Percentiles rank a stretch among this genome's conserved stretches.
Conservation (phyloP, 73 alveolate species). For the Stentor coeruleus region DNA sequence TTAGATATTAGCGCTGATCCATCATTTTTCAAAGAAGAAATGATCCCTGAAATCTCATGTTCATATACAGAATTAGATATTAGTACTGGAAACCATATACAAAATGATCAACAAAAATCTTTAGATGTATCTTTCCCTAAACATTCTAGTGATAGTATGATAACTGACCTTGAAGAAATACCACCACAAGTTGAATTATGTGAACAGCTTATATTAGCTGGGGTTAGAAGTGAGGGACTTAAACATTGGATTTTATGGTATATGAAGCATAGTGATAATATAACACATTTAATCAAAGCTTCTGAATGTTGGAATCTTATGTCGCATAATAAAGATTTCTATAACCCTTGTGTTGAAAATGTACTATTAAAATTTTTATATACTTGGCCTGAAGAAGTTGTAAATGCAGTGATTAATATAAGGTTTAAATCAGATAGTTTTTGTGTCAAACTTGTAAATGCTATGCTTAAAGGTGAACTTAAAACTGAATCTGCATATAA, state of each 20-base stretch:
- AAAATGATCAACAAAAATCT: no score
- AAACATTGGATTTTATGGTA: neutral
- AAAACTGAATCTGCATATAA: neutral
- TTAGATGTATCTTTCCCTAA: neutral
- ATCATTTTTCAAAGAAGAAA: slow-evolving; percentile 4
- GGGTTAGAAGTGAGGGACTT: neutral
- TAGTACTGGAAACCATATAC: no score
- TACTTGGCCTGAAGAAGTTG: neutral
- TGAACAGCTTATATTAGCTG: neutral
- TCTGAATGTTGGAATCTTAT: neutral
- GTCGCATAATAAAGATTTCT: neutral
- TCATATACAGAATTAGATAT: neutral
- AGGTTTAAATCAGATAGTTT: slow-evolving; percentile 6
- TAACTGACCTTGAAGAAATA: neutral
- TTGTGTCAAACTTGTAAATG: neutral
- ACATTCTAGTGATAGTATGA: neutral
- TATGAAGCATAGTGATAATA: neutral
- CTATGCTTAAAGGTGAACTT: neutral
- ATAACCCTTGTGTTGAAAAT: neutral
- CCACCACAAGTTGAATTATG: neutral
- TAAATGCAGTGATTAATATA: slow-evolving; percentile 7
- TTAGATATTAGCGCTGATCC: slow-evolving; percentile 15
- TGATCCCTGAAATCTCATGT: neutral
- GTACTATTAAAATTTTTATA: neutral
- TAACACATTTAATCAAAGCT: neutral